phyloP scores from a whole-genome alignment of 2,329 filamentous ascomycete species.

The Phialophora expanda region DNA sequence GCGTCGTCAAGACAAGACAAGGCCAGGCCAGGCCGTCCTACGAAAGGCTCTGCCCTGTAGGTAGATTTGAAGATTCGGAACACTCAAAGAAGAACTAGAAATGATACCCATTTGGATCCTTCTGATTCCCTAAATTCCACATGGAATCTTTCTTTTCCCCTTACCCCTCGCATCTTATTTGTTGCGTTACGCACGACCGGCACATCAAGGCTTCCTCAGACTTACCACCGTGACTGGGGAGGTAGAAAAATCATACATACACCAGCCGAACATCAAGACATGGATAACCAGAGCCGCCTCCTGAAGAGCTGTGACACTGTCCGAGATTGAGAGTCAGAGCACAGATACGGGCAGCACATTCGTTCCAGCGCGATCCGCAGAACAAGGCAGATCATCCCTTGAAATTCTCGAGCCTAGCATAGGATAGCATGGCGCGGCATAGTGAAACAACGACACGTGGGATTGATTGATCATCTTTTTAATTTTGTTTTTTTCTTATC shows the following conservation, averaged over 20 bases:
- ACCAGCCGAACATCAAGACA: slow-evolving; percentile 48
- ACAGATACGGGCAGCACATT: slow-evolving; percentile 70
- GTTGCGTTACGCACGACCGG: slow-evolving; percentile 40
- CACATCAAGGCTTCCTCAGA: slow-evolving; percentile 55
- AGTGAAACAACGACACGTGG: neutral
- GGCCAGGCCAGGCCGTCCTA: slow-evolving; percentile 6
- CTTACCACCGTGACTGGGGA: slow-evolving; percentile 50
- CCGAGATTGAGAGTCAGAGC: slow-evolving; percentile 62
- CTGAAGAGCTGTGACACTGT: slow-evolving; percentile 67
- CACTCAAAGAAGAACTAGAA: slow-evolving; percentile 29
- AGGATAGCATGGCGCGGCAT: neutral
- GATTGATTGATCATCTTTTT: neutral
- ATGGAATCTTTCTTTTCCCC: neutral
- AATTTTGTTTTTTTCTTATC: neutral
- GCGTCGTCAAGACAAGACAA: neutral
- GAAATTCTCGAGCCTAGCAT: neutral
- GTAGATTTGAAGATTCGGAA: slow-evolving; percentile 20
- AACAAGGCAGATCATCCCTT: neutral
- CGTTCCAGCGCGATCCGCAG: neutral
- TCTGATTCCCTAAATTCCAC: neutral
- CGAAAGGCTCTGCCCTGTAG: neutral
- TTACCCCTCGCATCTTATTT: slow-evolving; percentile 20
- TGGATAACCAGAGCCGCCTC: slow-evolving; percentile 49
- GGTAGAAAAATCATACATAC: slow-evolving; percentile 46
- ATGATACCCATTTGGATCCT: slow-evolving; percentile 32